Evolutionary conservation across 306 rosid species (phyloP), one percentile per base, ranked within the genome.

Genomic region (Psophocarpus tetragonolobus): DNA sequence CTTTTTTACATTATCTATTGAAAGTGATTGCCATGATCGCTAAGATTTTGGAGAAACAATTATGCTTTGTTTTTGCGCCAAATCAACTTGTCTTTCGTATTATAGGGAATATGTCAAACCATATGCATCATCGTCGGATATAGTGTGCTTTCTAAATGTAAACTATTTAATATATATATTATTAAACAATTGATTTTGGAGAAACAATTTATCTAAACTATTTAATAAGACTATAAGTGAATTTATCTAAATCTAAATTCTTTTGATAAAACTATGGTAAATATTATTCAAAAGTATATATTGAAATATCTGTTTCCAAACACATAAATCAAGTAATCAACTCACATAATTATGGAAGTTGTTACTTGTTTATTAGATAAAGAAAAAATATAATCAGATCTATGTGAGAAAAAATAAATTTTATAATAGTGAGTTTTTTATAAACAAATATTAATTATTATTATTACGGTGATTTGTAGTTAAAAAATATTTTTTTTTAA

Each of bases 71-170:
- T 47, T 79, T 71, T 44, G 35, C 47, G 32, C 64, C 62, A 70
- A 33, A 79, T 35, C 72, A 70, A 44, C 23, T 57, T 69, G 77
- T 23, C 76, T 77, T 60, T 20, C 57, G 44, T 24, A 69, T 57
- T 20, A 14, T 3, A 30, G 33, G 8, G 17, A 72, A 35, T 68
- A 38, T 18, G 36, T 56, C 78, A 63, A 63, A 51, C 29, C 24
- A 38, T 14, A 56, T 10, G 32, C 74, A 23, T 57, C 39, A 78
- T 77, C 9, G 1, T 77, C 42, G 11, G 21, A 35, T 18, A 51
- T 66, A 47, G 18, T 27, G 45, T 26, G 33, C 57, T 51, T 68
- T 30, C 50, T 56, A 27, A 48, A n/a, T 35, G 4, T 33, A 4
- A 33, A 33, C 6, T 36, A 36, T 58, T 27, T 60, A 29, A 32